Evolutionary conservation across 257 asterid species (phyloP), one percentile per base, ranked within the genome.

Genomic region (Plantago major): DNA sequence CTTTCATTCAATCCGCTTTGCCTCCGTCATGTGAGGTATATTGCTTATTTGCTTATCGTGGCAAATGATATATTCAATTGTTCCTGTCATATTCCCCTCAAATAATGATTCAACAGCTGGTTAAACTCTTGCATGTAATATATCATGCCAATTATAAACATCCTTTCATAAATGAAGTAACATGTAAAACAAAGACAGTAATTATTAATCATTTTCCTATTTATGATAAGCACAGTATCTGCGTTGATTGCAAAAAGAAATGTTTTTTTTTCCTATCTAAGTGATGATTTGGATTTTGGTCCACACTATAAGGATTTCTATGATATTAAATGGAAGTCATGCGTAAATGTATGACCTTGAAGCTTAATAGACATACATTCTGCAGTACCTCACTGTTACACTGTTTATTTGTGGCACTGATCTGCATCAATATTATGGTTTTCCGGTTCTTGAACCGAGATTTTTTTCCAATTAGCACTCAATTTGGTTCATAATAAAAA

Each of bases 11-110:
- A 63, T 65, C 79, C 5, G 63, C 89, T 19, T 79, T 92, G 70
- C 96, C 99, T 26, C n/a, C 87, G 6, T 73, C 95, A 33, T 92
- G 99, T 38, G 96, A 92, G 97, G 99, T 92, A 78, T 71, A 63
- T 40, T 63, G 42, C 16, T 28, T 67, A 30, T 30, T 30, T 30
- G 37, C 37, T 30, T 30, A 2, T 3, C 5, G 37, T 30, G 60
- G 28, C 55, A 58, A 17, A 42, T 60, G 18, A 22, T 55, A 19
- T 46, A 40, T 57, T 57, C 8, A 10, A 4, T 57, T 6, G 15
- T 14, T 57, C 37, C 61, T 57, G 45, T 16, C 45, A n/a, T n/a
- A 14, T 38, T 30, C 48, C n/a, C 3, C 10, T 38, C 12, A 38
- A 15, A 11, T 55, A 42, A 42, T 7, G 30, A 13, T 55, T 0